Base-by-base conservation (phyloP, 164 flowering plant species). In the Magnolia changhungtana region DNA sequence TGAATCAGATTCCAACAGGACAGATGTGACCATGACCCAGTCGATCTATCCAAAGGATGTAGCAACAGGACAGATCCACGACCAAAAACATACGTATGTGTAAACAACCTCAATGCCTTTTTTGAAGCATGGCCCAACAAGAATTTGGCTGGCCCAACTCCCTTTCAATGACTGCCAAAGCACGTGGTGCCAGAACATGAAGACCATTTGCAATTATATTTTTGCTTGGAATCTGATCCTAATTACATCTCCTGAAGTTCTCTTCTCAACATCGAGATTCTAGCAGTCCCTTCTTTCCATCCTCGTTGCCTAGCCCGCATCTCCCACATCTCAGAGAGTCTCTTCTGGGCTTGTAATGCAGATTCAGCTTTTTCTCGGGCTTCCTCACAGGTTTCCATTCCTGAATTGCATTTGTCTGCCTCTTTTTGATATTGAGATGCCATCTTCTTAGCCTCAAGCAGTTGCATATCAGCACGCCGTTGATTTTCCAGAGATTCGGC, bases 341-440 rank as follows among this genome's bases (percentile, higher is more conserved):
- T 90, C 84, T 84, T 91, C 77, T 94, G 99, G 11, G 88, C 90
- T n/a, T 73, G 77, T 71, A 94, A 83, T 27, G 91, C 83, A 51
- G 85, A 90, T 80, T 94, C 97, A n/a, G 98, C 84, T 78, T 85
- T 92, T 77, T 94, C 99, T 78, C 97, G 88, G 50, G 99, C 98
- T 79, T 89, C 98, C 78, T 94, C 99, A 74, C 98, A 96, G 18
- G 98, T 94, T 79, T 91, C 99, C 98, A 96, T 96, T 45, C 99
- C 98, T 29, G 98, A 96, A 74, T 89, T 96, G 85, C 99, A 96
- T 77, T 96, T 96, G 84, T 96, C 97, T 21, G 98, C 99, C 76
- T 96, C 99, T 82, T 96, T 96, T 81, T 90, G 97, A 79, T 92
- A 96, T 61, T 89, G 93, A 59, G 99, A 96, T 67, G 97, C 87